Evolutionary conservation across 1,139 yeast genomes (phyloP), one percentile per base, ranked within the genome.

Genomic region (Pneumocystis wakefieldiae): DNA sequence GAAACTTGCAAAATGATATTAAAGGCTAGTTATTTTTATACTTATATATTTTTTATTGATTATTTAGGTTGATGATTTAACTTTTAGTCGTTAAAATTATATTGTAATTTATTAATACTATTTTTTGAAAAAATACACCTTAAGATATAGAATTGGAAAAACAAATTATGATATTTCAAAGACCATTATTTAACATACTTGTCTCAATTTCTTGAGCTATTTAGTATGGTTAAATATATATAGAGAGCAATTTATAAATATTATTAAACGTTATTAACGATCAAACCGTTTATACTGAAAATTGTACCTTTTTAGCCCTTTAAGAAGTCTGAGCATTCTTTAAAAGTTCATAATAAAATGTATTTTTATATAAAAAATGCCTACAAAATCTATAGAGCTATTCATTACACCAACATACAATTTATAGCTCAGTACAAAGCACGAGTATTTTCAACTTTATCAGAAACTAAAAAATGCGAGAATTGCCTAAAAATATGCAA

Each of bases 1-100:
- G 98, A 92, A 77, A 87, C 96, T 71, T 97, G 92, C 66, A 94
- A 94, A 77, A 86, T 95, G 61, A 89, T 92, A 69, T 81, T 92
- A 73, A 86, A 98, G 76, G 92, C 94, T 71, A 98, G 92, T 75
- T 98, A 92, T 74, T 92, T 24, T 48, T 2, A n/a, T 12, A 24
- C 14, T 24, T 14, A 24, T 24, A 24, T 48, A 85, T 91, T 70
- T 78, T 64, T 61, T 36, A 64, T 60, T 24, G n/a, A 41, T 24
- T 4, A 4, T 48, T 48, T 24, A 48, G 55, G 55, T 48, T 48
- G 55, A 48, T 24, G 55, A 48, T 12, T 12, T 48, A 8, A 19
- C 55, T 24, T 48, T 48, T 48, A 48, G 55, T 24, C 55, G 55
- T 48, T 48, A 24, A n/a, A 29, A 2, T 10, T 41, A 4, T 41